Percentiles rank a stretch among this genome's conserved stretches.
phyloP scores from a whole-genome alignment of 148 eudicot species.

The Bassia scoparia region DNA sequence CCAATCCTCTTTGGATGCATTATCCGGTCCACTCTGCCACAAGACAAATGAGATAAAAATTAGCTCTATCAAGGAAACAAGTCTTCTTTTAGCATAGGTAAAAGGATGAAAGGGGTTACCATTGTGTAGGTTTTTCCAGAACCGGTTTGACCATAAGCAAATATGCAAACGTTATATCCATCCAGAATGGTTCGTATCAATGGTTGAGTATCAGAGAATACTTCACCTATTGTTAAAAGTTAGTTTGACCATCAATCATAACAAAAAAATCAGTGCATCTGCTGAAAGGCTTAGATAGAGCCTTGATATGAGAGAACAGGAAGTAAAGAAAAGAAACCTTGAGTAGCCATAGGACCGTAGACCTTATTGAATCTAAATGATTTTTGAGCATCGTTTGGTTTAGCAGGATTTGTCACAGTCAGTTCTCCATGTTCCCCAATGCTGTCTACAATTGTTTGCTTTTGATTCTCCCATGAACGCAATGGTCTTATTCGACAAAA shows the following conservation, averaged over 20 bases:
- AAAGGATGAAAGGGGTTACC: slow-evolving; percentile 35
- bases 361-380: slow-evolving; percentile 86
- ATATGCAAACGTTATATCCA: slow-evolving; percentile 72
- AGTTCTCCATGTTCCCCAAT: slow-evolving; percentile 81
- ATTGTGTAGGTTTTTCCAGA: slow-evolving; percentile 79
- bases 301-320: slow-evolving; percentile 9
- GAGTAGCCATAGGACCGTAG: slow-evolving; percentile 69
- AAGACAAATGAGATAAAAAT: slow-evolving; percentile 8
- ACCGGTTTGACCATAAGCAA: slow-evolving; percentile 89
- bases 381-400: slow-evolving; percentile 62
- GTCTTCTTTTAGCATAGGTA: background rate
- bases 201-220: slow-evolving; percentile 59
- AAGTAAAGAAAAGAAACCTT: slow-evolving; percentile 51
- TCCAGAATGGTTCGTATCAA: slow-evolving; percentile 68
- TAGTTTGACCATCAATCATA: no score
- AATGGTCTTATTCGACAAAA: slow-evolving; percentile 92
- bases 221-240: slow-evolving; percentile 37
- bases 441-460: slow-evolving; percentile 50
- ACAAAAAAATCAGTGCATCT: no score
- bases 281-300: background rate
- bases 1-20: slow-evolving; percentile 52
- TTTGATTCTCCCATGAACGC: slow-evolving; percentile 50
- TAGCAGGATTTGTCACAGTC: slow-evolving; percentile 54
- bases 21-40: slow-evolving; percentile 55
- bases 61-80: slow-evolving; percentile 6